These are phyloP conservation scores for Colletotrichum costaricense DNA, from an alignment of 2,329 filamentous ascomycete genomes.

Conservation along the genomic window DNA sequence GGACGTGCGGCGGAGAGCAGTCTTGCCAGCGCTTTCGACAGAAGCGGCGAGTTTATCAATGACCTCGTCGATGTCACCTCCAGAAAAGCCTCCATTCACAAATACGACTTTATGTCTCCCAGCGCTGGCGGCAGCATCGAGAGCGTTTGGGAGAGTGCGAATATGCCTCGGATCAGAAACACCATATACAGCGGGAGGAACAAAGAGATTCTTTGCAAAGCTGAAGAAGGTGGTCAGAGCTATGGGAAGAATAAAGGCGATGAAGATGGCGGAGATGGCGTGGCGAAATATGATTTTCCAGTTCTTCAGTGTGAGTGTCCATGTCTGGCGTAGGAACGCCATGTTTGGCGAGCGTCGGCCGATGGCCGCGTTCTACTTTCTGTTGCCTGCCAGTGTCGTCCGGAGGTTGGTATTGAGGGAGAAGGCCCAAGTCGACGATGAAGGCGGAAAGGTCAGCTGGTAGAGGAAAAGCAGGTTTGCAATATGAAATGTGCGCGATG, in stretches of 20 bases:
- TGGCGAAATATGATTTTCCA: constrained; percentile 70
- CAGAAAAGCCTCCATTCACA: constrained; percentile 77
- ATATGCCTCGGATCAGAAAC: constrained; percentile 73
- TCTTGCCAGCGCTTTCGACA: constrained; percentile 67
- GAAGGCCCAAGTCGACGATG: neutral
- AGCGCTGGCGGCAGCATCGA: constrained; percentile 63
- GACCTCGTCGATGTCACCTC: constrained; percentile 78
- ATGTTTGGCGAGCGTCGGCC: constrained; percentile 47
- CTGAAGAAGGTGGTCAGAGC: constrained; percentile 69
- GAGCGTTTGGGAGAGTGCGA: constrained; percentile 72
- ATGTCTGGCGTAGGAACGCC: constrained; percentile 67
- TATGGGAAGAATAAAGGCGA: constrained; percentile 70
- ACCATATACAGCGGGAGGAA: constrained; percentile 80
- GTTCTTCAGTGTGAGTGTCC: constrained; percentile 73
- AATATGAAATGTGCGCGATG: neutral
- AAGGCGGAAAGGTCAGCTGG: too few species aligned
- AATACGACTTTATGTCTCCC: constrained; percentile 80
- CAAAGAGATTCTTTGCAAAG: constrained; percentile 85
- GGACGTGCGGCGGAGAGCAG: constrained; percentile 63
- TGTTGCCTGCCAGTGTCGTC: neutral
- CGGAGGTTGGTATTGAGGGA: neutral
- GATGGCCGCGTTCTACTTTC: neutral
- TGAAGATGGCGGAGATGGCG: constrained; percentile 60
- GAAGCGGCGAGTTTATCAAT: constrained; percentile 71
- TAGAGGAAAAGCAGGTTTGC: neutral